Base-by-base conservation (phyloP, 1,284 basidiomycete genomes). In the Phylloporus sp. region DNA sequence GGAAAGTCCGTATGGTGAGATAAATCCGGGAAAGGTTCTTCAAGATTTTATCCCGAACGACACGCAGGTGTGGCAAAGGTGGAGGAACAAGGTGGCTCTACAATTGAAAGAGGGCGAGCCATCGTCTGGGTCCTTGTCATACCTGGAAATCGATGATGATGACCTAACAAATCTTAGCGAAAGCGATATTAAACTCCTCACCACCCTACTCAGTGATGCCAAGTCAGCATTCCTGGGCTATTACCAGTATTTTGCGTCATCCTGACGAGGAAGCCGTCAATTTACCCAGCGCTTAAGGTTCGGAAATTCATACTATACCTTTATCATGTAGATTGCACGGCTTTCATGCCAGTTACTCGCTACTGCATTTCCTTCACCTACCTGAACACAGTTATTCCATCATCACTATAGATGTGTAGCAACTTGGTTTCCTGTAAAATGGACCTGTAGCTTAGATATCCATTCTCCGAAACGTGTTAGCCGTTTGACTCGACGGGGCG, bases 41-140 rank as follows among this genome's bases (percentile, higher is more conserved):
- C 69, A 47, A 24, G 49, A 66, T 52, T 70, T 74, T n/a, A 68
- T 76, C 51, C 65, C 66, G 1, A 76, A 74, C 13, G 65, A 75
- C 22, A 76, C 72, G 0, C 50, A 61, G n/a, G 74, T 76, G 39
- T 74, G 75, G 72, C 58, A 60, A 47, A 63, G 60, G 50, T 74
- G 74, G 74, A 76, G 70, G 60, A 57, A 63, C 12, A 74, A 70
- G 46, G 72, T 74, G 29, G 17, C 29, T 44, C 61, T 10, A 17
- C 72, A 75, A 63, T 65, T 76, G 64, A 64, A 64, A 51, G 64
- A 61, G 13, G 49, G n/a, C 2, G 15, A 12, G 24, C 10, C 39
- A n/a, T 10, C 28, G 18, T 24, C 49, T 6, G 44, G 32, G 7
- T 44, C 31, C 13, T 53, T 64, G 53, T 20, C 20, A 6, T 49